Evolutionary conservation across 768 basidiomycete genomes (phyloP).

Genomic region (Tulasnella sp.): DNA sequence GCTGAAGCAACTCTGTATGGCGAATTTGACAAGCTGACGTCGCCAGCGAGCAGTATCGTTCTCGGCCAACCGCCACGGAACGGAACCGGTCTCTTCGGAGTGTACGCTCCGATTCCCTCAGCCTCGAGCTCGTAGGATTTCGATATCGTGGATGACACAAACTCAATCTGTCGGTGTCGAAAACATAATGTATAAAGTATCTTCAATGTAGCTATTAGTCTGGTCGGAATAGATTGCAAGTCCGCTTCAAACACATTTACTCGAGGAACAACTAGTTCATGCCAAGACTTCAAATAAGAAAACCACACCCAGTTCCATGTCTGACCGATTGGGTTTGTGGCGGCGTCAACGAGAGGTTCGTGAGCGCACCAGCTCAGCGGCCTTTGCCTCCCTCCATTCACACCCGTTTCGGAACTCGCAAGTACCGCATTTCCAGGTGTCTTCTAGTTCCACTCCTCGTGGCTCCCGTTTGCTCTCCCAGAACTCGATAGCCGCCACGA

Average conservation of each 20-base stretch:
- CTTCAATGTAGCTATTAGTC: not conserved
- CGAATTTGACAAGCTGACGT: slow-evolving; percentile 86
- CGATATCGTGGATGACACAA: not conserved
- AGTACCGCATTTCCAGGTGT: slow-evolving; percentile 25
- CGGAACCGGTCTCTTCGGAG: slow-evolving; percentile 94
- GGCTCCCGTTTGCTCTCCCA: slow-evolving; percentile 26
- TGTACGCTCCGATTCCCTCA: slow-evolving; percentile 35
- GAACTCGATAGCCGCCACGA: slow-evolving; percentile 22
- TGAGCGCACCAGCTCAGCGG: not conserved
- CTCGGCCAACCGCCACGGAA: slow-evolving; percentile 73
- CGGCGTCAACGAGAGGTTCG: not conserved
- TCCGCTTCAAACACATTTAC: no score
- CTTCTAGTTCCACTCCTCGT: slow-evolving; percentile 22
- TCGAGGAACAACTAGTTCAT: no score
- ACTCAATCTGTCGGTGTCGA: not conserved
- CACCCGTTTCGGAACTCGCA: slow-evolving; percentile 29
- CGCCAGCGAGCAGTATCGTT: slow-evolving; percentile 87
- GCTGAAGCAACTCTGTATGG: slow-evolving; percentile 91
- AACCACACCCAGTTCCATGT: not conserved
- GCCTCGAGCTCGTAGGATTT: not conserved
- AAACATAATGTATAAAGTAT: not conserved
- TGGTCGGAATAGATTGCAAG: not conserved
- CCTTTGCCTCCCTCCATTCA: slow-evolving; percentile 26
- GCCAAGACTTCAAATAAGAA: no score
- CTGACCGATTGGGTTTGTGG: no score